Evolutionary conservation across 768 basidiomycete species (phyloP).

Genomic region (Suillus clintonianus): DNA sequence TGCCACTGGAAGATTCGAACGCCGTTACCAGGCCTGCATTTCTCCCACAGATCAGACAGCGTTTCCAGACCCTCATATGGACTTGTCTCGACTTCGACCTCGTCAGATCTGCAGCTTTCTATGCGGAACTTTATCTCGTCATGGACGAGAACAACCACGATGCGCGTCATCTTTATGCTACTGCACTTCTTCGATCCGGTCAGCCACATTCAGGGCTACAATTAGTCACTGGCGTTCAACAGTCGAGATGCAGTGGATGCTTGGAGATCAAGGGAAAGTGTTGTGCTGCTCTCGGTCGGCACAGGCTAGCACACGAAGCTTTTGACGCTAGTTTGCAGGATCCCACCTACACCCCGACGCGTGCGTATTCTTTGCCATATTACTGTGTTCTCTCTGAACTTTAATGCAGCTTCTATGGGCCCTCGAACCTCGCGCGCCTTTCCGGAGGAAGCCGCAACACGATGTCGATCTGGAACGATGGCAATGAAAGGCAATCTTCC

Average conservation of each 20-base stretch:
- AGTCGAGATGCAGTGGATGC: conserved; percentile 71
- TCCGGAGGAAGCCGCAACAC: conserved; percentile 71
- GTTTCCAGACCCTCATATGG: conserved; percentile 77
- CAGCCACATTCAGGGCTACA: conserved; percentile 76
- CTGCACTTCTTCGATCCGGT: conserved; percentile 65
- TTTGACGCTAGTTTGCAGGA: conserved; percentile 64
- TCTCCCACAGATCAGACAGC: conserved; percentile 61
- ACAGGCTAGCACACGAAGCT: conserved; percentile 75
- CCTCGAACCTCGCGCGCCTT: conserved; percentile 56
- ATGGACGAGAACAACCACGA: conserved; percentile 74
- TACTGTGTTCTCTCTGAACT: conserved; percentile 13
- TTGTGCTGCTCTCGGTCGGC: conserved; percentile 69
- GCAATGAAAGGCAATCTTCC: conserved; percentile 79
- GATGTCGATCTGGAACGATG: conserved; percentile 75
- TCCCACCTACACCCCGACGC: conserved; percentile 51
- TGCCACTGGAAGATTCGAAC: conserved; percentile 56
- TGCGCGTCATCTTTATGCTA: conserved; percentile 84
- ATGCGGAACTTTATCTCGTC: conserved; percentile 82
- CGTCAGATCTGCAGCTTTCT: conserved; percentile 80
- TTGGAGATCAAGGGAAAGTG: conserved; percentile 79
- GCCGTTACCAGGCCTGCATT: conserved; percentile 37
- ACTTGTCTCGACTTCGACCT: conserved; percentile 83
- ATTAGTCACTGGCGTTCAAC: conserved; percentile 63
- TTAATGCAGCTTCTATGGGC: conserved; percentile 53
- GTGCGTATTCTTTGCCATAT: conserved; percentile 42